Base-by-base conservation (phyloP, 148 eudicot genomes). In the Arbutus unedo region DNA sequence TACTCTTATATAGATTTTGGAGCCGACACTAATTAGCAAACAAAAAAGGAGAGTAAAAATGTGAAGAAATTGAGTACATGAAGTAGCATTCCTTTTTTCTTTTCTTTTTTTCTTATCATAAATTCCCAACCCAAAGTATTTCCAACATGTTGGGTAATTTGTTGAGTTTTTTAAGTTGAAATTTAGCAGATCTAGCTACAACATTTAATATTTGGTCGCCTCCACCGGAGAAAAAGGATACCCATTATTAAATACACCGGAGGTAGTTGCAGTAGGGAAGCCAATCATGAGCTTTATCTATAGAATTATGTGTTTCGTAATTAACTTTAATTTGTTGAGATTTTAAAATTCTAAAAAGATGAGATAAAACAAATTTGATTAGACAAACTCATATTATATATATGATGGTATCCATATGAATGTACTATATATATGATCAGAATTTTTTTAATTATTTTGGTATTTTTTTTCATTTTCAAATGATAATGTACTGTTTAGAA, bases 121-220 rank as follows among this genome's bases (percentile, higher is more conserved):
- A 68, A 10, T 38, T 5, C 8, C 45, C 38, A 75, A 67, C 57
- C 82, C 57, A 25, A 67, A 80, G 62, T 80, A 80, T 76, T 68
- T 67, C 59, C 75, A n/a, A 80, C 76, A 55, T 16, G 51, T 51
- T n/a, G 48, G 60, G 38, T n/a, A n/a, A n/a, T 62, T 80, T 68
- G 82, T 73, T 80, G 43, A 67, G 13, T 13, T 23, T 14, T 67
- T 23, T 3, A 66, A 44, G 49, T 79, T 6, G 48, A 31, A 31
- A 31, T 31, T 31, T 31, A 31, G 38, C 38, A 31, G 38, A 31
- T 31, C 38, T 31, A 31, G 0, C 38, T 31, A 31, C 38, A 31
- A 31, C 38, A 31, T 31, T 31, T 31, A 44, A 13, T 51, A 25
- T 67, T 57, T 68, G 9, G 14, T 80, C 25, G 1, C 23, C 25